These are phyloP conservation scores for Xanthoparmelia taractica DNA, from an alignment of 495 filamentous ascomycete genomes.

Conservation along the genomic window DNA sequence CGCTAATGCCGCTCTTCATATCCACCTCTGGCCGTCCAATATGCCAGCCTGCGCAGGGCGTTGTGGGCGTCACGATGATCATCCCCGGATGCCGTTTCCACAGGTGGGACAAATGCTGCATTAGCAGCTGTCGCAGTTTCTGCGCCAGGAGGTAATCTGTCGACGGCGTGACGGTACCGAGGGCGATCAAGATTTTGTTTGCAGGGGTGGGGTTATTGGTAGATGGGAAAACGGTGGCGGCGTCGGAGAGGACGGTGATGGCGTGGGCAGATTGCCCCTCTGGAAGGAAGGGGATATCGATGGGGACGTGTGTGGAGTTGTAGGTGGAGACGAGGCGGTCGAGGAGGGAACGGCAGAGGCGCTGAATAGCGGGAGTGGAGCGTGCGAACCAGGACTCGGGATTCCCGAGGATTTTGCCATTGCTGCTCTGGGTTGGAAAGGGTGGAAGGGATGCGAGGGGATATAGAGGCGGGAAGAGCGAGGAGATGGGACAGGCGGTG, in stretches of 20 bases:
- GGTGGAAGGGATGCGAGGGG: slow-evolving; percentile 25
- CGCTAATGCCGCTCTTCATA: slow-evolving; percentile 57
- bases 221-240: slow-evolving; percentile 34
- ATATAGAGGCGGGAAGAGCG: slow-evolving; percentile 38
- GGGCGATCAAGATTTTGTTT: slow-evolving; percentile 61
- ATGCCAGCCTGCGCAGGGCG: slow-evolving; percentile 66
- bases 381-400: slow-evolving; percentile 64
- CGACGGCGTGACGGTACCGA: slow-evolving; percentile 56
- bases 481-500: slow-evolving; percentile 42
- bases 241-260: slow-evolving; percentile 71
- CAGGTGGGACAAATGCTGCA: slow-evolving; percentile 70
- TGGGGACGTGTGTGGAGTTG: slow-evolving; percentile 59
- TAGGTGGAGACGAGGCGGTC: slow-evolving; percentile 50
- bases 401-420: slow-evolving; percentile 56
- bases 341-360: slow-evolving; percentile 51
- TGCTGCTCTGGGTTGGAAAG: slow-evolving; percentile 27
- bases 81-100: slow-evolving; percentile 66
- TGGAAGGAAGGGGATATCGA: slow-evolving; percentile 42
- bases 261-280: slow-evolving; percentile 64
- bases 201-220: slow-evolving; percentile 53
- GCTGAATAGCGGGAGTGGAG: slow-evolving; percentile 53
- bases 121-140: slow-evolving; percentile 64
- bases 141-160: slow-evolving; percentile 66
- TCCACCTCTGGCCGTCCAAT: slow-evolving; percentile 44
- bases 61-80: slow-evolving; percentile 71